Evolutionary conservation across 1,139 yeast genomes (phyloP).

Genomic region (Diutina pseudorugosa): DNA sequence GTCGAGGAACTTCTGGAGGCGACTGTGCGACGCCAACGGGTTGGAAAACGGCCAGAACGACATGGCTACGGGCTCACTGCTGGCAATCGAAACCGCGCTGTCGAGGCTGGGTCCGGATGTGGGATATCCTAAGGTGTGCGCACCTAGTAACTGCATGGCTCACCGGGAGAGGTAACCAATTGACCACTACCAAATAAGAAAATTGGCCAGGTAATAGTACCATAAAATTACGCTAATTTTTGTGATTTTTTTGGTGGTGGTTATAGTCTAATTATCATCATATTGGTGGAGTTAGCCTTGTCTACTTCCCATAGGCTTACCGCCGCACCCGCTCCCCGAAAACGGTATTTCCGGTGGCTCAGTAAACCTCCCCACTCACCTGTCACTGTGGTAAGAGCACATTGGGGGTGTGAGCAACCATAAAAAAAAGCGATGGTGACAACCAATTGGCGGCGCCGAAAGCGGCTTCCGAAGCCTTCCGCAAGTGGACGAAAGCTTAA

Average conservation of each 20-base stretch:
- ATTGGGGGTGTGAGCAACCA: background rate
- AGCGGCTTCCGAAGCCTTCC: no score
- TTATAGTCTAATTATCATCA: background rate
- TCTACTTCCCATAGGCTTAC: background rate
- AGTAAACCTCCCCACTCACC: background rate
- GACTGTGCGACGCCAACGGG: slow-evolving; percentile 26
- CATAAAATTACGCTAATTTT: background rate
- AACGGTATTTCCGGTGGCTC: background rate
- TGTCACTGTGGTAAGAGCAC: background rate
- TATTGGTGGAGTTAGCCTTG: background rate
- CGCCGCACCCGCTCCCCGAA: background rate
- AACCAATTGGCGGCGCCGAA: no score
- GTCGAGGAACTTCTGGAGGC: slow-evolving; percentile 32
- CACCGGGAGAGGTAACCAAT: no score
- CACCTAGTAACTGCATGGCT: background rate
- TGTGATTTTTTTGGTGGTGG: background rate
- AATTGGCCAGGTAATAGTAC: no score
- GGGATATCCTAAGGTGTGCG: background rate
- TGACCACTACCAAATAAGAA: no score
- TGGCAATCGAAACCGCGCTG: background rate
- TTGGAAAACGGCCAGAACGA: slow-evolving; percentile 40
- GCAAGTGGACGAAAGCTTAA: no score
- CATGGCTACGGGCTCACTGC: slow-evolving; percentile 14
- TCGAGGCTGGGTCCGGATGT: background rate
- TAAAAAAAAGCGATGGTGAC: no score